Evolutionary conservation across 2,329 filamentous ascomycete species (phyloP).

Genomic region (Hymenoscyphus fraxineus): DNA sequence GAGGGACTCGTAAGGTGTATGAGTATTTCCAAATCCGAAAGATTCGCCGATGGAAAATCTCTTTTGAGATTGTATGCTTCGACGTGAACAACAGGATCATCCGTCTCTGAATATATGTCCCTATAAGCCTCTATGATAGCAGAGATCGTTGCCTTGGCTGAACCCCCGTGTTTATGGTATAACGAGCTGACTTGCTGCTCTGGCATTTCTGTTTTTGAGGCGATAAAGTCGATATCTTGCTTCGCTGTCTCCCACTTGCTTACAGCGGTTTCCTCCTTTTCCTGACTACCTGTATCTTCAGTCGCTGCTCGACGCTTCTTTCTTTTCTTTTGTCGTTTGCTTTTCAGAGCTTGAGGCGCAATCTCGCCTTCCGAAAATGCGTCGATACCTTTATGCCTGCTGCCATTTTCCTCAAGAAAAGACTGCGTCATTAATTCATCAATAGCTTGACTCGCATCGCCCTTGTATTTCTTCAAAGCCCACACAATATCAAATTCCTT

Average conservation of each 20-base stretch:
- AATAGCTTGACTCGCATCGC: constrained; percentile 66
- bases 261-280: constrained; percentile 2
- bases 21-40: constrained; percentile 47
- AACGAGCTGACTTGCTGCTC: constrained; percentile 49
- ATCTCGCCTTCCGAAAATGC: constrained; percentile 63
- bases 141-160: constrained; percentile 51
- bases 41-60: constrained; percentile 51
- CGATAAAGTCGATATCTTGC: constrained; percentile 59
- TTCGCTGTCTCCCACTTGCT: constrained; percentile 58
- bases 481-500: constrained; percentile 62
- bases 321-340: constrained; percentile 40
- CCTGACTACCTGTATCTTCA: background rate
- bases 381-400: constrained; percentile 71
- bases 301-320: constrained; percentile 13
- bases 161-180: constrained; percentile 59
- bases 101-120: constrained; percentile 37
- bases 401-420: constrained; percentile 66
- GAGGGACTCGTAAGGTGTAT: constrained; percentile 55
- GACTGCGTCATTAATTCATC: constrained; percentile 78
- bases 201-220: constrained; percentile 45
- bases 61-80: constrained; percentile 51
- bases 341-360: constrained; percentile 31
- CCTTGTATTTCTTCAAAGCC: constrained; percentile 62
- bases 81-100: constrained; percentile 42
- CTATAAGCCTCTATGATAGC: constrained; percentile 40